Base-by-base conservation (phyloP, 805 yeast species). In the Candida maltosa region DNA sequence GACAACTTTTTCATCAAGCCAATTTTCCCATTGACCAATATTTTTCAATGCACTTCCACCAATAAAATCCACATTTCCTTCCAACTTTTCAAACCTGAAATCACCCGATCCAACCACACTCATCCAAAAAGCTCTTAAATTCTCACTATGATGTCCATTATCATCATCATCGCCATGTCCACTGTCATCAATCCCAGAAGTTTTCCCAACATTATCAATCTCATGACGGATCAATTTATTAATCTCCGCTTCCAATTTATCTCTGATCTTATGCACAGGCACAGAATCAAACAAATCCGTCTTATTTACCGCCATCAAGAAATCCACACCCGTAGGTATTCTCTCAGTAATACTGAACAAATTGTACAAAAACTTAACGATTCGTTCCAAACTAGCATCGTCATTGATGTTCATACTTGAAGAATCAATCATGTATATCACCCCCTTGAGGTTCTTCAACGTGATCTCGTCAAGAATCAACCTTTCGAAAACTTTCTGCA, bases 281-380 rank as follows among this genome's bases (percentile, higher is more conserved):
- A 87, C 75, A 11, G 94, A 76, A 41, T 87, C 86, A 62, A 93
- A 93, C 26, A 81, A 72, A 48, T 93, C 97, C 34, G 75, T 73
- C 56, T 91, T 91, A 64, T 91, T 91, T 42, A 93, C 80, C 12
- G 89, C 93, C 39, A 93, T 61, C 31, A 84, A 63, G 27, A 84
- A 68, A 52, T 86, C 91, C 16, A 84, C 71, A 3, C 94, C 94
- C 42, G 75, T 77, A 12, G 80, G 76, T 33, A 70, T 63, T 45
- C 60, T 62, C 52, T 87, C 97, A 2, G 91, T 77, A 12, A 69
- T 49, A 26, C 73, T 63, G 29, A 88, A 67, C 27, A 87, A 61
- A 31, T 74, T 67, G 53, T 80, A 73, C 42, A 87, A 58, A 40
- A 75, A 73, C 40, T 70, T 66, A 0, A 87, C 83, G 4, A 80